Percentiles rank a stretch among this genome's conserved stretches.
Conservation (phyloP, 805 yeast genomes). For the Novakomyces olei region DNA sequence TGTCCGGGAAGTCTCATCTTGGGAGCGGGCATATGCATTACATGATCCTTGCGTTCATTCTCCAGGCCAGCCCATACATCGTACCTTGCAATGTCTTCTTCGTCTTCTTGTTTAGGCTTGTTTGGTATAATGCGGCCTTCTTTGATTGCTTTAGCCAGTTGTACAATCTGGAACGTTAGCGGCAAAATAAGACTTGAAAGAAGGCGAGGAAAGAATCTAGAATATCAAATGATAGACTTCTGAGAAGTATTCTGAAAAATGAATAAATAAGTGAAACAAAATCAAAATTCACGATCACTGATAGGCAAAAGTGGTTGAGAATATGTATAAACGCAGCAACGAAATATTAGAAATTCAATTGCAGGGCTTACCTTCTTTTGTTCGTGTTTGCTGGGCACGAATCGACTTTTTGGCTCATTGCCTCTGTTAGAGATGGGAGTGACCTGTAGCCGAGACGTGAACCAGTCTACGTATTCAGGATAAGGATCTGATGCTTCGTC, state of each 20-base stretch:
- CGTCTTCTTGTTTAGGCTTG: constrained; percentile 27
- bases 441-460: constrained; percentile 56
- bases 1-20: constrained; percentile 88
- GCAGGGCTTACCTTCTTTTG: no score
- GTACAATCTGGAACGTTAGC: constrained; percentile 91
- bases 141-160: constrained; percentile 84
- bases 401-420: constrained; percentile 94
- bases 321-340: no score
- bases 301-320: no score
- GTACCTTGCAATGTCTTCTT: constrained; percentile 23
- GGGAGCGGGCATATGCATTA: constrained; percentile 87
- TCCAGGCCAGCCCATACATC: constrained; percentile 62
- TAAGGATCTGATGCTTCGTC: constrained; percentile 67
- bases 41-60: constrained; percentile 38
- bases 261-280: no score
- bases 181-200: no score
- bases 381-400: constrained; percentile 90
- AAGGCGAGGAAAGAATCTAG: no score
- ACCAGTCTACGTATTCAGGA: constrained; percentile 91
- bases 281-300: no score
- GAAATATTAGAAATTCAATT: no score
- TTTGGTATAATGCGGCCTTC: constrained; percentile 85
- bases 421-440: constrained; percentile 87
- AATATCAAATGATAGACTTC: no score
- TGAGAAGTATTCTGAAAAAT: no score